Evolutionary conservation across 1,284 basidiomycete genomes (phyloP), one percentile per base, ranked within the genome.

Genomic region (Malassezia sympodialis): DNA sequence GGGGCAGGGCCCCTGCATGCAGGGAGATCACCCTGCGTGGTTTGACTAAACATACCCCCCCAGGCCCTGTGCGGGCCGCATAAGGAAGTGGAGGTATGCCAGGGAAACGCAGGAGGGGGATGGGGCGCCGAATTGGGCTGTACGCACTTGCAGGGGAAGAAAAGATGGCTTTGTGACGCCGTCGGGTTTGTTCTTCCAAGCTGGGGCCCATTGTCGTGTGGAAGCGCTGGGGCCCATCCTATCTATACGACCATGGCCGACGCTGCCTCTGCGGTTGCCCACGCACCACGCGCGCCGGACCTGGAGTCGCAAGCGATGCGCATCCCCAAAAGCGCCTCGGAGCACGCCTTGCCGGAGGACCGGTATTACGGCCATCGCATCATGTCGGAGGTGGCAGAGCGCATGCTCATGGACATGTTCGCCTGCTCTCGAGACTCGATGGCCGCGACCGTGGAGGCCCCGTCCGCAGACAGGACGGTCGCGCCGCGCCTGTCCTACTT

Each of bases 401-500:
- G 55, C 26, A 30, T 50, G 28, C 24, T 57, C 26, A 57, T 57
- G 49, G 21, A 21, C 5, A 27, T 48, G 17, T 57, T 57, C 8
- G 30, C 55, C 0, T 57, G 55, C 49, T 17, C 49, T 3, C 37
- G 41, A 17, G 50, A 57, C 23, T 57, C 55, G 7, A 49, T 51
- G 46, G 43, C 55, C 0, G 45, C 55, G n/a, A 52, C 49, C 1
- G 37, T 40, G 4, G 23, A 19, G 8, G 15, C 39, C 8, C 19
- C 35, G 7, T 28, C 37, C 8, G 17, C 28, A 8, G 8, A 23
- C 17, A 7, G 17, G 15, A 12, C 4, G 8, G 34, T 21, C 19
- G 61, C 69, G 19, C 72, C 70, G 21, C 61, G 72, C n/a, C 60
- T 74, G 26, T 65, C 69, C 39, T 64, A 72, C 58, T 74, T 74